phyloP scores from a whole-genome alignment of 495 filamentous ascomycete genomes.

The Xylaria bambusicola region DNA sequence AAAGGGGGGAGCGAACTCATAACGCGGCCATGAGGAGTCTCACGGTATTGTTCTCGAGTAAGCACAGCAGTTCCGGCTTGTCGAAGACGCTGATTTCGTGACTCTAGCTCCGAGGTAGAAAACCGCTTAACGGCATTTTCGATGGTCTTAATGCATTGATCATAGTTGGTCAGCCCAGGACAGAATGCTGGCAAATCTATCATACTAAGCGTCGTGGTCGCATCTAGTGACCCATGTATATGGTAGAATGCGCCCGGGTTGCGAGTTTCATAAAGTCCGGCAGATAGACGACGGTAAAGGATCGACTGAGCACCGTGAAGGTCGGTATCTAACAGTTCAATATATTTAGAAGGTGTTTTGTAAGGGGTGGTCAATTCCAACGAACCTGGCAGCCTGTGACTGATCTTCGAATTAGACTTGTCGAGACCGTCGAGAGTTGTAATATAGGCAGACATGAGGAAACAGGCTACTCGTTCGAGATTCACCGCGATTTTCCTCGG shows the following conservation, averaged over 20 bases:
- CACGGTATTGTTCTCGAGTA: slow-evolving; percentile 65
- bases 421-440: slow-evolving; percentile 69
- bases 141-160: slow-evolving; percentile 66
- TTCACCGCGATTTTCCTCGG: slow-evolving; percentile 56
- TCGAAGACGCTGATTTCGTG: slow-evolving; percentile 58
- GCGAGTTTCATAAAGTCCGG: slow-evolving; percentile 73
- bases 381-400: slow-evolving; percentile 63
- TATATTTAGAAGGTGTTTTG: background rate
- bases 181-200: slow-evolving; percentile 65
- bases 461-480: slow-evolving; percentile 64
- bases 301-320: slow-evolving; percentile 68
- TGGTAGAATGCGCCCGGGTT: slow-evolving; percentile 68
- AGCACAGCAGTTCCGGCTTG: slow-evolving; percentile 70
- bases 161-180: slow-evolving; percentile 66
- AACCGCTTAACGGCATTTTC: slow-evolving; percentile 65
- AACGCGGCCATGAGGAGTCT: slow-evolving; percentile 58
- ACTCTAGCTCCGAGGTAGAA: slow-evolving; percentile 63
- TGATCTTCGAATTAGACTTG: slow-evolving; percentile 62
- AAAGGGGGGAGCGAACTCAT: slow-evolving; percentile 48
- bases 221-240: slow-evolving; percentile 76
- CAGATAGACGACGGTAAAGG: slow-evolving; percentile 71
- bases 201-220: slow-evolving; percentile 68
- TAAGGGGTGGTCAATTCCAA: slow-evolving; percentile 11
- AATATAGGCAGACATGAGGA: slow-evolving; percentile 72
- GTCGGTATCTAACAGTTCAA: slow-evolving; percentile 62